Conservation (phyloP, 768 basidiomycete species). For the Galerina marginata region DNA sequence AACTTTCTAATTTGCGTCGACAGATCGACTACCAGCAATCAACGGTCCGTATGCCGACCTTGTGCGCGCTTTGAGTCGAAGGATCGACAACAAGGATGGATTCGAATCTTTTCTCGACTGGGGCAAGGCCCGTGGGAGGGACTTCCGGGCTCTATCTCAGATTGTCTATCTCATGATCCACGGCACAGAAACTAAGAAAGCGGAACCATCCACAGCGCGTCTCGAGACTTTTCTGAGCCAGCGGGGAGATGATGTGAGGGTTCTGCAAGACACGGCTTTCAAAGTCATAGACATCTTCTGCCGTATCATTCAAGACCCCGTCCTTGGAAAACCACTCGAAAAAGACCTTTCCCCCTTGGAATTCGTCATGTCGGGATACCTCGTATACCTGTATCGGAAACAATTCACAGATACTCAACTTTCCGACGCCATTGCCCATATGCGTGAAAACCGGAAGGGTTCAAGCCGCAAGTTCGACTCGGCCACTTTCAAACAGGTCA, state of each 20-base stretch:
- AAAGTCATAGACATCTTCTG: conserved; percentile 28
- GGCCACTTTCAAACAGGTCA: conserved; percentile 21
- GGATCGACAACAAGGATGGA: conserved; percentile 38
- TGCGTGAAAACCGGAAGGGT: conserved; percentile 22
- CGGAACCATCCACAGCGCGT: conserved; percentile 24
- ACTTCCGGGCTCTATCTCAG: conserved; percentile 51
- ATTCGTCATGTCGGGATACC: conserved; percentile 44
- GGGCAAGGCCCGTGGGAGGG: conserved; percentile 49
- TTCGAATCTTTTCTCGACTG: conserved; percentile 46
- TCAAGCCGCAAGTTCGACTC: conserved; percentile 5
- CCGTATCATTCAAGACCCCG: conserved; percentile 17
- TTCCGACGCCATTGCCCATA: conserved; percentile 44
- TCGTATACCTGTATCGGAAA: conserved; percentile 43
- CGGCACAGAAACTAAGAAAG: conserved; percentile 16
- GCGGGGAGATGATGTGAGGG: conserved; percentile 4
- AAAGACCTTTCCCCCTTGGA: conserved; percentile 23
- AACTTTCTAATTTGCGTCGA: neutral
- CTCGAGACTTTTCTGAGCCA: conserved; percentile 31
- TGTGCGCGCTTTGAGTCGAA: conserved; percentile 45
- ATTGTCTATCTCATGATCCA: conserved; percentile 33
- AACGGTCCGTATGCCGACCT: conserved; percentile 50
- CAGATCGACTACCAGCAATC: conserved; percentile 57
- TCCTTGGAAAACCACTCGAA: conserved; percentile 16
- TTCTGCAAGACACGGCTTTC: neutral
- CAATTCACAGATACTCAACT: conserved; percentile 44